Evolutionary conservation across 1,284 basidiomycete species (phyloP), one percentile per base, ranked within the genome.

Genomic region (Cryptococcus wingfieldii): DNA sequence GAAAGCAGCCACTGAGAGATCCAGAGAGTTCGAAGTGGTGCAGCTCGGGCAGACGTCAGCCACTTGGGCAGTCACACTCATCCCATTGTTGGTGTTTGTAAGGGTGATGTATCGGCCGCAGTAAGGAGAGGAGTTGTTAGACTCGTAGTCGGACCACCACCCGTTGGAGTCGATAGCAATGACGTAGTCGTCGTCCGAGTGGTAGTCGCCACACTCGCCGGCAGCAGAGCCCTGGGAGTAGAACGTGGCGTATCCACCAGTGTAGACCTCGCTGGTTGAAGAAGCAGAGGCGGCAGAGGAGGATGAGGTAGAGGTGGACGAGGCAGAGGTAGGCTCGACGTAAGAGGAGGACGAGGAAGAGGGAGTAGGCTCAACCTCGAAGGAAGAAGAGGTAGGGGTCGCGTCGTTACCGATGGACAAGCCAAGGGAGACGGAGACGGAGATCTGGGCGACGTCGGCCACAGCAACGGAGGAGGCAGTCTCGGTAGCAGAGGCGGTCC

Each of bases 1-100:
- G 82, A 96, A 96, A 27, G 89, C 86, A 50, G 69, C 84, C n/a
- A 72, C 61, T 13, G 89, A 91, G 56, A 96, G 82, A 73, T 97
- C 93, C 68, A 97, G 63, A 27, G 84, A 86, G 72, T 86, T 79
- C 38, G 53, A 51, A 55, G 61, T 59, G 54, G 39, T 51, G 79
- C 93, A 97, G 8, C 84, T 85, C 16, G 90, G 90, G 82, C 92
- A 95, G 23, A 80, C 84, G 38, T 56, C 58, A 58, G 82, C 86
- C 64, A 93, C 80, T 23, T 79, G 81, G 55, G 85, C 90, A 3
- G 75, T 79, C 59, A 88, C 83, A 18, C 72, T 74, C 72, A 83
- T 80, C 61, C 81, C 79, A 75, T 84, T 86, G 64, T 68, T 62
- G 64, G 63, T 64, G 63, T 67, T 65, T 53, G 57, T 65, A 60